Evolutionary conservation across 2,329 filamentous ascomycete species (phyloP).

Genomic region (Colletotrichum aenigma): DNA sequence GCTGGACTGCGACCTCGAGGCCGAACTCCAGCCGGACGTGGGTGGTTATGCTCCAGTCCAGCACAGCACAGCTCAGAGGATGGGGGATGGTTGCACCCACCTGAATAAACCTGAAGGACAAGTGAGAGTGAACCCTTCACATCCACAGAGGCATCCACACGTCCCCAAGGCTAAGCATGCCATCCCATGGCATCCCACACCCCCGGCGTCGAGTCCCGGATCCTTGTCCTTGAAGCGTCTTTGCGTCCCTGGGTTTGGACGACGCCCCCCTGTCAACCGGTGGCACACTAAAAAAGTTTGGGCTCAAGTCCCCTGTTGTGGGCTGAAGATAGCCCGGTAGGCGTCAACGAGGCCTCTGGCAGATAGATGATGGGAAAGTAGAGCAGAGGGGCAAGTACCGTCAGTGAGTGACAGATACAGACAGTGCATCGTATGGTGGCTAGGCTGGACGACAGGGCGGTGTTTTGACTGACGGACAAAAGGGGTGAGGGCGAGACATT

Average conservation of each 20-base stretch:
- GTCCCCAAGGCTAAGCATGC: slow-evolving; percentile 2
- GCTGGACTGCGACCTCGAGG: neutral
- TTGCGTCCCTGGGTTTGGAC: slow-evolving; percentile 19
- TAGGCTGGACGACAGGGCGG: neutral
- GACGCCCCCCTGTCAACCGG: slow-evolving; percentile 13
- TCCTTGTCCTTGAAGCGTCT: slow-evolving; percentile 21
- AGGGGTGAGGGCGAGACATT: slow-evolving; percentile 16
- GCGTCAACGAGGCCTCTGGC: slow-evolving; percentile 5
- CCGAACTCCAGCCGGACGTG: neutral
- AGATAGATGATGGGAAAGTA: neutral
- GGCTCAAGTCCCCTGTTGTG: slow-evolving; percentile 5
- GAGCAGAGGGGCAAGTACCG: neutral
- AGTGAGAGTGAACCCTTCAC: slow-evolving; percentile 16
- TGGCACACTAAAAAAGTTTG: slow-evolving; percentile 17
- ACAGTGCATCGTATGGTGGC: neutral
- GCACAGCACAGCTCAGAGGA: neutral
- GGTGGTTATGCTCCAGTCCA: neutral
- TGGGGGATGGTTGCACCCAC: slow-evolving; percentile 16
- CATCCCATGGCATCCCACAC: slow-evolving; percentile 2
- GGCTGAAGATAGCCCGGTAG: slow-evolving; percentile 22
- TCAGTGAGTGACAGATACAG: neutral
- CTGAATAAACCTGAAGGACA: slow-evolving; percentile 15
- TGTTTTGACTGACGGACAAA: neutral
- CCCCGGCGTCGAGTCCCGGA: neutral
- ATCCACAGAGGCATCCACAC: slow-evolving; percentile 17